phyloP scores from a whole-genome alignment of 2,329 filamentous ascomycete species.

The Colletotrichum orbiculare region DNA sequence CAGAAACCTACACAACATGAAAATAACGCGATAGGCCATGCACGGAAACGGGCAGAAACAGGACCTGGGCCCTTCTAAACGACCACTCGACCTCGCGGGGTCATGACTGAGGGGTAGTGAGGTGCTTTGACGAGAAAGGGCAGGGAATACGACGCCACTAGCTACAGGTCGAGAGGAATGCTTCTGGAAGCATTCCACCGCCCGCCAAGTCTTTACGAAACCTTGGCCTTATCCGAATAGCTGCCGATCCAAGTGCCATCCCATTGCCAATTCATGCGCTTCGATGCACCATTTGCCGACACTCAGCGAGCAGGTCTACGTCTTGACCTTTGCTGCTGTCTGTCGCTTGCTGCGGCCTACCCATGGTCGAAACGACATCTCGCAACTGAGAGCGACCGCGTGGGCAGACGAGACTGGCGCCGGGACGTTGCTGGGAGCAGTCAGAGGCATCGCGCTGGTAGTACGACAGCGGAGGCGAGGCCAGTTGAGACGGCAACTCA shows the following conservation, averaged over 20 bases:
- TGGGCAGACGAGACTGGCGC: not conserved
- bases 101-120: not conserved
- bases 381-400: not conserved
- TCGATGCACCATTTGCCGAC: constrained; percentile 7
- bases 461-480: not conserved
- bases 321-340: constrained; percentile 2
- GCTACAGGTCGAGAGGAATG: not conserved
- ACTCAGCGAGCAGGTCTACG: not conserved
- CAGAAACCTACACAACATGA: no score
- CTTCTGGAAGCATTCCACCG: constrained; percentile 26
- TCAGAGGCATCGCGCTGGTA: no score
- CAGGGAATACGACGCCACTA: constrained; percentile 12
- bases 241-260: constrained; percentile 11
- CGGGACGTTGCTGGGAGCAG: no score
- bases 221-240: constrained; percentile 23
- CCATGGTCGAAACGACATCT: not conserved
- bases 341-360: not conserved
- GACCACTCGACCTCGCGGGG: not conserved
- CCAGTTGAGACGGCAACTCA: constrained; percentile 4
- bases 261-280: constrained; percentile 17
- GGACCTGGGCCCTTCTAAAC: no score
- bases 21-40: no score
- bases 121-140: constrained; percentile 3
- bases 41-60: no score
- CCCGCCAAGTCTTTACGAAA: constrained; percentile 18